Conservation (phyloP, 148 eudicot species). For the Gaultheria prostrata region DNA sequence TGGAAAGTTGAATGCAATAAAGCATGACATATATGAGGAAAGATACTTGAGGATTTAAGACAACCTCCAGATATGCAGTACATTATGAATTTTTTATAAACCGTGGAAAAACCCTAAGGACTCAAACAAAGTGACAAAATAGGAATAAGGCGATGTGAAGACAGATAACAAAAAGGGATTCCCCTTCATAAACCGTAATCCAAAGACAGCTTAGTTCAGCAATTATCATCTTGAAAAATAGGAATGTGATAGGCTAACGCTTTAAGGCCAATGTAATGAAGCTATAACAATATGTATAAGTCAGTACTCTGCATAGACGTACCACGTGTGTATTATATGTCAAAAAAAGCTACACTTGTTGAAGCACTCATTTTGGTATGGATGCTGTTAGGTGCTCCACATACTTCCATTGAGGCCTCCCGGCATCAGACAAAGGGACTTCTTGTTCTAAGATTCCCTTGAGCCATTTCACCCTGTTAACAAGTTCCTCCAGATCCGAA, state of each 20-base stretch:
- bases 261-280: background rate
- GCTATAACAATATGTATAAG: background rate
- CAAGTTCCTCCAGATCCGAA: conserved; percentile 62
- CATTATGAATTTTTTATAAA: background rate
- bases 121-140: background rate
- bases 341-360: background rate
- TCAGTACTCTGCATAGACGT: background rate
- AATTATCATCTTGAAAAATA: background rate
- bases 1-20: background rate
- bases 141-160: background rate
- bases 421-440: conserved; percentile 27
- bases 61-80: background rate
- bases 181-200: background rate
- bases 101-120: background rate
- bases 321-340: background rate
- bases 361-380: conserved; percentile 33
- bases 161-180: background rate
- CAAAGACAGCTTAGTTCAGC: too few species aligned
- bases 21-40: background rate
- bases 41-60: background rate
- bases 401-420: conserved; percentile 48
- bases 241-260: background rate
- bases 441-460: conserved; percentile 43
- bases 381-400: conserved; percentile 33
- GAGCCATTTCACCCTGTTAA: conserved; percentile 60